Evolutionary conservation across 495 filamentous ascomycete species (phyloP).

Genomic region (Penicillium malachiteum): DNA sequence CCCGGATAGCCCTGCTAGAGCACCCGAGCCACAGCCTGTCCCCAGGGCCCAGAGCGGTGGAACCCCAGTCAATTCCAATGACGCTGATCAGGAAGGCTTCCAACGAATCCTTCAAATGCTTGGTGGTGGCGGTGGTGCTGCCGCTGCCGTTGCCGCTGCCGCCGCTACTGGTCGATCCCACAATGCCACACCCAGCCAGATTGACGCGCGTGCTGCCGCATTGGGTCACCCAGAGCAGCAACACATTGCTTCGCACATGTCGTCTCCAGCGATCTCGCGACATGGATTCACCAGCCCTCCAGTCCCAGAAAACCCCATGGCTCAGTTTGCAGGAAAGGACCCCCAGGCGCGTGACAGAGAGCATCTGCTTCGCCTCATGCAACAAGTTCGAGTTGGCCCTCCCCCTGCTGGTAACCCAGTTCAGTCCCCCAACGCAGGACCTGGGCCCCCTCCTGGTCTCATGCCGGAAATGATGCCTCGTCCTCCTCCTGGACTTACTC

Average conservation of each 20-base stretch:
- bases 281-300: conserved; percentile 31
- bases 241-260: conserved; percentile 28
- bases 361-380: conserved; percentile 53
- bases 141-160: neutral
- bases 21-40: conserved; percentile 45
- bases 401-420: conserved; percentile 28
- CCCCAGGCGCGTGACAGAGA: conserved; percentile 47
- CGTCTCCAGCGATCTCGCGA: conserved; percentile 36
- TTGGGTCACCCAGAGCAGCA: conserved; percentile 34
- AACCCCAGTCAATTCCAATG: conserved; percentile 45
- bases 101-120: conserved; percentile 85
- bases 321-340: conserved; percentile 28
- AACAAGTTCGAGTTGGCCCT: conserved; percentile 44
- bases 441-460: conserved; percentile 38
- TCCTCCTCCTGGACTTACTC: conserved; percentile 43
- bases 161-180: conserved; percentile 25
- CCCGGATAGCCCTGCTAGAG: conserved; percentile 53
- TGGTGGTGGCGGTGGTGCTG: conserved; percentile 44
- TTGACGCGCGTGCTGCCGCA: conserved; percentile 26
- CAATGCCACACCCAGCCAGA: conserved; percentile 42
- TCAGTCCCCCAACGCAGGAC: conserved; percentile 33
- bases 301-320: conserved; percentile 30
- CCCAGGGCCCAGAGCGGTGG: conserved; percentile 22
- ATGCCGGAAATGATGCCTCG: conserved; percentile 47
- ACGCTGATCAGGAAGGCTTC: conserved; percentile 86